Conservation (phyloP, 2,329 filamentous ascomycete species). For the Davidsoniella neocaledoniae region DNA sequence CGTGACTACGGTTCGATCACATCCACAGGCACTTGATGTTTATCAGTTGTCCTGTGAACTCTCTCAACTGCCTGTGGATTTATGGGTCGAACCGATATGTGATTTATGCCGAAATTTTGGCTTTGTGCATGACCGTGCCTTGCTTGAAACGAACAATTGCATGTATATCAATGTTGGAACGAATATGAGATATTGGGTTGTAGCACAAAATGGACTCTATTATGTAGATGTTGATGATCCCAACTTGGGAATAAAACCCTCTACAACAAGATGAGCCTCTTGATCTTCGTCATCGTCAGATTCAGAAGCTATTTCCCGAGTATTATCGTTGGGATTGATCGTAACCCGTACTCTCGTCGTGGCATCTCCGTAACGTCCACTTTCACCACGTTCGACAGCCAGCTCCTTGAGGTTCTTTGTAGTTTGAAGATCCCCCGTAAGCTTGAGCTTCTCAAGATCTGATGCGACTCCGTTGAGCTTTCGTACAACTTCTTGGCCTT, state of each 20-base stretch:
- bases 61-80: too few relatives aligned
- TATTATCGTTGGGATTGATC: conserved; percentile 15
- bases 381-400: conserved; percentile 32
- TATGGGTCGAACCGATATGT: too few relatives aligned
- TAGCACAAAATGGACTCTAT: neutral
- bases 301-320: neutral
- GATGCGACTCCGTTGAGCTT: conserved; percentile 23
- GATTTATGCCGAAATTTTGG: neutral
- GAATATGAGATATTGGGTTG: too few relatives aligned
- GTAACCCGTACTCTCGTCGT: conserved; percentile 11
- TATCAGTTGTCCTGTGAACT: neutral
- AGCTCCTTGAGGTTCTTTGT: conserved; percentile 26
- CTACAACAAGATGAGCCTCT: conserved; percentile 9
- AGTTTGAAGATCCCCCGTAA: conserved; percentile 27
- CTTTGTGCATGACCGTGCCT: too few relatives aligned
- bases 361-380: conserved; percentile 12
- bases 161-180: too few relatives aligned
- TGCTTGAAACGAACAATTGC: too few relatives aligned
- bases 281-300: conserved; percentile 3
- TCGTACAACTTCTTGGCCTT: conserved; percentile 37
- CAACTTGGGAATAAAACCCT: conserved; percentile 10
- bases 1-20: neutral
- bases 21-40: neutral
- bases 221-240: neutral
- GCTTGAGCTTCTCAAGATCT: conserved; percentile 25